A percentile compares a stretch with the other conserved stretches of the same genome.
Conservation (phyloP, 176 grass and related monocot genomes). For the Pontederia paniculata region DNA sequence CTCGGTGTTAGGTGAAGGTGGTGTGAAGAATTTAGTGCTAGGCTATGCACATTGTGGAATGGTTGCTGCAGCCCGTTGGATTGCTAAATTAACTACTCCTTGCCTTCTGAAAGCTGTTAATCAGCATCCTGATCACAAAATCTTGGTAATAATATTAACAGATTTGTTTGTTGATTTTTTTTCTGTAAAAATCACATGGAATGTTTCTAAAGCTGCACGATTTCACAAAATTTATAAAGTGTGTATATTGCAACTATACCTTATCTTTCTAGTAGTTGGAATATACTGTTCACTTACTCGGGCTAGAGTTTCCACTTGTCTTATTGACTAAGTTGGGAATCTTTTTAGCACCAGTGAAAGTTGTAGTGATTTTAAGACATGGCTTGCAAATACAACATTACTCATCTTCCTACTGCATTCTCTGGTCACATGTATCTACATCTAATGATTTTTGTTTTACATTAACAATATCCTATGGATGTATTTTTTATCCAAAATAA, state of each 20-base stretch:
- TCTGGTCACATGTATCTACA: not conserved
- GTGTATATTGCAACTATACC: too few relatives aligned
- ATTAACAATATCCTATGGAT: not conserved
- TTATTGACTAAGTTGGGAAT: too few relatives aligned
- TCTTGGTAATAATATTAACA: slow-evolving; percentile 46
- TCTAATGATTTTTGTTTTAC: not conserved
- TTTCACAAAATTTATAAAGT: too few relatives aligned
- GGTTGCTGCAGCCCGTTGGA: slow-evolving; percentile 37
- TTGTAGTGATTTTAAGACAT: too few relatives aligned
- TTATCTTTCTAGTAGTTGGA: too few relatives aligned
- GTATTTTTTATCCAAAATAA: slow-evolving; percentile 8
- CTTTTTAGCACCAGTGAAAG: too few relatives aligned
- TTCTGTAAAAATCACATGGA: too few relatives aligned
- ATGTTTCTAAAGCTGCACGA: too few relatives aligned
- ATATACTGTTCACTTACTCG: too few relatives aligned
- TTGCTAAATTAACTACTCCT: slow-evolving; percentile 70
- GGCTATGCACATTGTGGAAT: slow-evolving; percentile 74
- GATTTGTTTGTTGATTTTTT: too few relatives aligned
- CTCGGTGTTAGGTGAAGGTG: slow-evolving; percentile 58
- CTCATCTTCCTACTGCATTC: slow-evolving; percentile 6
- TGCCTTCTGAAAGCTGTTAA: slow-evolving; percentile 50
- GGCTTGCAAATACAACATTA: slow-evolving; percentile 16
- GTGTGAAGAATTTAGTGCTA: slow-evolving; percentile 76
- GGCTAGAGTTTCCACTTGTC: too few relatives aligned
- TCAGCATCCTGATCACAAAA: slow-evolving; percentile 66